Base-by-base conservation (phyloP, 2,329 filamentous ascomycete genomes). In the Calonectria leucothoes region DNA sequence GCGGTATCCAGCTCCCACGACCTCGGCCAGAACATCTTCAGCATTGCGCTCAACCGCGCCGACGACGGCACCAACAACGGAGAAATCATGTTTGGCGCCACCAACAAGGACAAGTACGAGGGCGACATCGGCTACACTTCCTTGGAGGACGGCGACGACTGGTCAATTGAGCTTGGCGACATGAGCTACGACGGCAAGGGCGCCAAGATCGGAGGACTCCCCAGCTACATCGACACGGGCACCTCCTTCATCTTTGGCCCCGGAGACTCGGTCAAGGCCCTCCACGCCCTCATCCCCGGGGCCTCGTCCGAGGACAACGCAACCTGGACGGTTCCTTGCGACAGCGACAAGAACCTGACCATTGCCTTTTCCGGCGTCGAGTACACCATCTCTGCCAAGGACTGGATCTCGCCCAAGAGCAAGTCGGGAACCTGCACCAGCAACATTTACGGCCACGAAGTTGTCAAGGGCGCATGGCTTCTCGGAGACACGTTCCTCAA, bases 401-500 rank as follows among this genome's bases (percentile, higher is more conserved):
- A 98, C 81, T 97, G 95, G 88, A 84, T 96, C 69, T 87, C 87
- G 8, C 82, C 83, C 42, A 84, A 86, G 29, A 80, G 86, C 68
- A 79, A 78, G 64, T 80, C 84, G n/a, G 88, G 87, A 33, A 82
- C 83, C 33, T 93, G 92, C 81, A 89, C 91, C 23, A 96, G 94
- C 82, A 95, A 94, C 78, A 90, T 98, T 42, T 93, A 95, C 67
- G 94, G 93, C 2, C 88, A 91, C 31, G 90, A 93, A 81, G 91
- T 94, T 17, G 92, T 95, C 59, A 85, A 88, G 0, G 88, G 86
- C 78, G 79, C 92, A 33, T 98, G 95, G 95, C 87, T 98, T n/a
- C 84, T 98, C 1, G 95, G 95, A 2, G 95, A 95, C 77, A 91
- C 93, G 0, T 98, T 98, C 79, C 85, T 98, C 74, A 98, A 97